Base-by-base conservation (phyloP, 768 basidiomycete species). In the Phlebiopsis gigantea region DNA sequence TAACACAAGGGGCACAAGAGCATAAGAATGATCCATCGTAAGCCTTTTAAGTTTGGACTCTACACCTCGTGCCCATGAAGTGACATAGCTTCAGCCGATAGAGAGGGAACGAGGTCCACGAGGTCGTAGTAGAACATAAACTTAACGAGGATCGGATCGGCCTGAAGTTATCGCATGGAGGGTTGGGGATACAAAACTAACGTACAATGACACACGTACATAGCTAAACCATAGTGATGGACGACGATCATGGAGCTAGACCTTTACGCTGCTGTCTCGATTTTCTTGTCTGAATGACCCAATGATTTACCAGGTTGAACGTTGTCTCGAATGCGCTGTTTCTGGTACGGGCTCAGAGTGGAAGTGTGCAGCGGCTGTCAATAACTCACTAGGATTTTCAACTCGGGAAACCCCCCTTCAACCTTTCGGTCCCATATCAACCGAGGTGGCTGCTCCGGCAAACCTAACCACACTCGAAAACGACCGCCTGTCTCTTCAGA, bases 351-450 rank as follows among this genome's bases (percentile, higher is more conserved):
- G 5, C 39, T 44, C 2, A 49, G 43, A 41, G 22, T 41, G 46
- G 25, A 22, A 10, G 14, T 45, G 22, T 45, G 41, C 31, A 15
- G 4, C 14, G 1, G 2, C 22, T 34, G 48, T 22, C 31, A 51
- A 10, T 15, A 22, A 73, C 85, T 67, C 66, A 92, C 92, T 66
- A 94, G 73, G 22, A 80, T 75, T 70, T 93, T 95, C 59, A 93
- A 74, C 72, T 97, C 95, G 0, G 95, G 95, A 66, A 98, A 98
- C 1, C 91, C 89, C 41, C 90, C 91, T 68, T 95, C 90, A 22
- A 83, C 72, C 66, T 98, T 98, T 59, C 95, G 76, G 69, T 97
- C 94, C 93, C 95, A 97, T 15, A 92, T 66, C 57, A 93, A 69
- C 46, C 70, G 60, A 26, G 82, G 75, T 3, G 68, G 57, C 41